These are phyloP conservation scores for Dendryphion nanum DNA, from an alignment of 2,329 filamentous ascomycete species.

Conservation along the genomic window DNA sequence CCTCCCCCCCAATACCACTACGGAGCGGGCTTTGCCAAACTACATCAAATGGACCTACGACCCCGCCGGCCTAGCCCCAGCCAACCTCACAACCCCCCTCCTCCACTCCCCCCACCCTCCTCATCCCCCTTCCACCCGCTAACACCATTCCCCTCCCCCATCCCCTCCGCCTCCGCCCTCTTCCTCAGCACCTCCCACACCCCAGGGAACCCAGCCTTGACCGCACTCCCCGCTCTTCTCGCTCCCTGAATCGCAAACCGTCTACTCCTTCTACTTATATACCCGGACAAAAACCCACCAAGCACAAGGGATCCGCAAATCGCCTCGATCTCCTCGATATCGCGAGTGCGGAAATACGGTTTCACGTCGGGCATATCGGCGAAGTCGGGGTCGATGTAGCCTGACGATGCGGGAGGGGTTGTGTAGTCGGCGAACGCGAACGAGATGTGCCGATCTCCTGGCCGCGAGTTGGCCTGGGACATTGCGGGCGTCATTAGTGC, in stretches of 20 bases:
- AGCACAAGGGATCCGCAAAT: constrained; percentile 74
- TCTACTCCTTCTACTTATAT: constrained; percentile 72
- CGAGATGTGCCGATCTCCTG: constrained; percentile 41
- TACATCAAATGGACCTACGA: constrained; percentile 1
- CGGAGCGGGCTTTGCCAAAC: not conserved
- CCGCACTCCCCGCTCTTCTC: constrained; percentile 52
- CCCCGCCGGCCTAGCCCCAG: constrained; percentile 51
- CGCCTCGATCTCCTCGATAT: constrained; percentile 69
- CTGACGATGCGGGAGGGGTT: constrained; percentile 42
- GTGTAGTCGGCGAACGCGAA: constrained; percentile 50
- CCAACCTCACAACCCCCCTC: constrained; percentile 59
- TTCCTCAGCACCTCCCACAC: constrained; percentile 68
- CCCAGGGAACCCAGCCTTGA: constrained; percentile 72
- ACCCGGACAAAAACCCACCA: constrained; percentile 80
- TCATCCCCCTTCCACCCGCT: constrained; percentile 68
- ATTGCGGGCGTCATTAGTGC: constrained; percentile 25
- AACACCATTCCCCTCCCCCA: constrained; percentile 67
- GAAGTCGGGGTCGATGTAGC: constrained; percentile 48
- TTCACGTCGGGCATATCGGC: constrained; percentile 26
- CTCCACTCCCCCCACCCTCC: constrained; percentile 27
- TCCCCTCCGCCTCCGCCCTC: constrained; percentile 61
- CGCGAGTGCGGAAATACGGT: constrained; percentile 42
- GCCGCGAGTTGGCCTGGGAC: constrained; percentile 25
- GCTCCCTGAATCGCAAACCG: constrained; percentile 82
- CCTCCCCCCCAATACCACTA: not conserved